Evolutionary conservation across 352 stramenopile genomes (phyloP), one percentile per base, ranked within the genome.

Genomic region (Aphanomyces cochlioides): DNA sequence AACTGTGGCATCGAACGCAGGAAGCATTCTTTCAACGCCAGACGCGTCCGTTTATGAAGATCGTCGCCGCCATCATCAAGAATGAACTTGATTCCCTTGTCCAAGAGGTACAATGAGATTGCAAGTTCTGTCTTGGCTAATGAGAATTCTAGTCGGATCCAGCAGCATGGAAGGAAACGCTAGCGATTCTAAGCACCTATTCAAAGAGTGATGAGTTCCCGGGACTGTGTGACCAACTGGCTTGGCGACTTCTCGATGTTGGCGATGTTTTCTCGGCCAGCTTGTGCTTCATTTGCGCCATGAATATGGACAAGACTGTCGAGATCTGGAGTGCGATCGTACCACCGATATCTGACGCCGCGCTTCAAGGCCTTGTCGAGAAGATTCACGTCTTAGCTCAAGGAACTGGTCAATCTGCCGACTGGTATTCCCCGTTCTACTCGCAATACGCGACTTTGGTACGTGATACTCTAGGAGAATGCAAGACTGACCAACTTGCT

Each of bases 121-220:
- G 28, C 1, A 28, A 28, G 1, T 28, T 28, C 28, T 28, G 28
- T 28, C 28, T 28, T 28, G 28, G 28, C 28, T 28, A 28, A 28
- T 28, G 28, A 28, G 28, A 28, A 28, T 76, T 81, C 12, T 75
- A 97, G 48, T 96, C 90, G 1, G 88, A 98, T 72, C 79, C 98
- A n/a, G 69, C 72, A 12, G 91, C 97, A 58, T 99, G 97, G 97
- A 89, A 95, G 67, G 95, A 99, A 74, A 99, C 97, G 19, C 76
- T 99, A 39, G 96, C 97, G 4, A 98, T 99, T 65, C 73, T 99
- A 54, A 98, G 90, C 43, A 99, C 96, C 3, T 99, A 99, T 78
- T 96, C 89, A 21, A 97, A 98, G 77, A 97, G 89, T 56, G 95
- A 99, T 56, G 93, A 99, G 79, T 99, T 99, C 71, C 91, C 95